phyloP scores from a whole-genome alignment of 345 rosid species.

The Dipteronia sinensis region DNA sequence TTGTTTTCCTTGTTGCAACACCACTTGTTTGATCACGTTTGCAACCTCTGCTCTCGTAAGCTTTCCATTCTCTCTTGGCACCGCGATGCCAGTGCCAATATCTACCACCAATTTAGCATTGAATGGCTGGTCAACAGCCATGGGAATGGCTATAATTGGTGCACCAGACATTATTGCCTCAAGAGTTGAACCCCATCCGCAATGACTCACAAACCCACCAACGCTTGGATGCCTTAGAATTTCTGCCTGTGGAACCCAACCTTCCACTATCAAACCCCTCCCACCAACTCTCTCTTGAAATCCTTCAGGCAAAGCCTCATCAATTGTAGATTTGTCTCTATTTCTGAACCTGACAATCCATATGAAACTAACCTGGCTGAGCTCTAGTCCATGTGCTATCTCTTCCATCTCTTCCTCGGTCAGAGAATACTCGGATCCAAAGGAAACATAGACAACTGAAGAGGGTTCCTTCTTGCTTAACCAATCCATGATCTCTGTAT shows the following conservation, averaged over 20 bases:
- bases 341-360: slow-evolving; percentile 36
- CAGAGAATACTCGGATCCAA: slow-evolving; percentile 36
- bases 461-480: slow-evolving; percentile 15
- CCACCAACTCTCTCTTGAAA: slow-evolving; percentile 23
- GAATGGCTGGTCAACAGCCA: slow-evolving; percentile 37
- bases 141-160: slow-evolving; percentile 38
- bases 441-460: slow-evolving; percentile 30
- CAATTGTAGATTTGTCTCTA: slow-evolving; percentile 8
- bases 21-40: slow-evolving; percentile 21
- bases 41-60: slow-evolving; percentile 22
- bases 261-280: slow-evolving; percentile 33
- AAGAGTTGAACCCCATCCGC: slow-evolving; percentile 35
- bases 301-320: slow-evolving; percentile 36
- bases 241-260: slow-evolving; percentile 41
- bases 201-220: slow-evolving; percentile 9
- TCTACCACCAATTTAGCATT: slow-evolving; percentile 33
- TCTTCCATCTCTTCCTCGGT: slow-evolving; percentile 34
- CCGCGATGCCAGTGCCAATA: slow-evolving; percentile 36
- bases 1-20: slow-evolving; percentile 17
- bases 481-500: slow-evolving; percentile 28
- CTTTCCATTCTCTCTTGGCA: slow-evolving; percentile 22
- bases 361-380: slow-evolving; percentile 28
- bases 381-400: slow-evolving; percentile 38
- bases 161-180: slow-evolving; percentile 38
- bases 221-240: slow-evolving; percentile 28